Evolutionary conservation across 169 alveolate genomes (phyloP), one percentile per base, ranked within the genome.

Genomic region (Plasmodium blacklocki): DNA sequence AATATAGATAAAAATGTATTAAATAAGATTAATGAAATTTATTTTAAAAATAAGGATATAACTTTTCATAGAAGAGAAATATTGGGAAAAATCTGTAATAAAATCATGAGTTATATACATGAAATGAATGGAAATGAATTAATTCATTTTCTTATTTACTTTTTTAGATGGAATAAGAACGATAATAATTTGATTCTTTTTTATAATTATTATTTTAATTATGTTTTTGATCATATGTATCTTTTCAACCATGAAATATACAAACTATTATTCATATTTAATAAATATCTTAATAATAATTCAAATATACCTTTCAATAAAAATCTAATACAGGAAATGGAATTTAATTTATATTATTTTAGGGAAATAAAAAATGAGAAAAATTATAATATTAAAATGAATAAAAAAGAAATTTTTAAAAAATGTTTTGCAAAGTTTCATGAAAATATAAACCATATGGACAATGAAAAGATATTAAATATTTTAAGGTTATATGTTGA

Each of bases 111-210:
- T 52, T 19, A 49, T 49, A 71, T 78, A 29, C 89, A 78, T 78
- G 89, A 78, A 64, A 50, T 78, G 49, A 64, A 56, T 58, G 89
- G 89, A 78, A 78, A 78, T 54, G 89, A 78, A 64, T 66, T 78
- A 59, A 78, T 78, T 78, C 75, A 64, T 67, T 78, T 78, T 66
- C 64, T 78, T 63, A 47, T 78, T 78, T 64, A 64, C 43, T 78
- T 78, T 66, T 78, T 19, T 78, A 78, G 71, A 78, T 78, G 89
- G 89, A 78, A 66, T 66, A 78, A 78, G 67, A 47, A 59, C 67
- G 80, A 78, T 60, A 78, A 58, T 29, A 64, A 59, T 39, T 78
- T 78, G 70, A 49, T 45, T 59, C 71, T 78, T 64, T 78, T 78
- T 60, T 78, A 78, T 50, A 78, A 78, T 54, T 78, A 64, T 66